A percentile compares a stretch with the other conserved stretches of the same genome.
phyloP scores from a whole-genome alignment of 1,139 yeast genomes.

The Geotrichum phurueaensis region DNA sequence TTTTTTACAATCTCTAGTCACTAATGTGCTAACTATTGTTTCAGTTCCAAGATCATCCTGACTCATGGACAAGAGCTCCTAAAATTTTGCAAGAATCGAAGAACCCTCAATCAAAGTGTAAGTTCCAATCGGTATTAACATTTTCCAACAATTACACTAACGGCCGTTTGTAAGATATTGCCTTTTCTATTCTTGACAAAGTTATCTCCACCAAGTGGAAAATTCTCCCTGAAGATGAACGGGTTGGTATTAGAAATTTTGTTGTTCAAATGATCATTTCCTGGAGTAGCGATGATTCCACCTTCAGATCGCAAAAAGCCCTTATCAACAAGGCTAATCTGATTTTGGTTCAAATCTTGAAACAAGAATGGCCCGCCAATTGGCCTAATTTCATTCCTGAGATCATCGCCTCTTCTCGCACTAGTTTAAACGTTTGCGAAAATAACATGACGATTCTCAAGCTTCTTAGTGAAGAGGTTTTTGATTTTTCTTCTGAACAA shows the following conservation, averaged over 20 bases:
- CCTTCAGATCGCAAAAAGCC: conserved; percentile 69
- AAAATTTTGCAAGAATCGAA: conserved; percentile 72
- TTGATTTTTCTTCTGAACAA: conserved; percentile 89
- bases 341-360: conserved; percentile 86
- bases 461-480: conserved; percentile 88
- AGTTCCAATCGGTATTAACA: background rate
- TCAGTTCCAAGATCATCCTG: conserved; percentile 83
- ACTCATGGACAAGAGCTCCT: conserved; percentile 94
- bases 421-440: conserved; percentile 90
- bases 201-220: conserved; percentile 92
- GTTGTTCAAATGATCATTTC: conserved; percentile 90
- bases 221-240: conserved; percentile 76
- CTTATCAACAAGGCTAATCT: conserved; percentile 88
- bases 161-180: conserved; percentile 44
- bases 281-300: conserved; percentile 79
- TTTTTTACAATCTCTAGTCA: background rate
- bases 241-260: conserved; percentile 79
- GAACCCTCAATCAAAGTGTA: conserved; percentile 79
- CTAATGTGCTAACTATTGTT: conserved; percentile 5
- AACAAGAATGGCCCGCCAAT: conserved; percentile 98
- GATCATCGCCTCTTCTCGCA: conserved; percentile 74
- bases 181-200: conserved; percentile 81
- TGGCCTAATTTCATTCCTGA: conserved; percentile 98
- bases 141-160: conserved; percentile 9
- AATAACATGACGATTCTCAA: conserved; percentile 91